phyloP scores from a whole-genome alignment of 2,329 filamentous ascomycete genomes.

The Pyricularia grisea region DNA sequence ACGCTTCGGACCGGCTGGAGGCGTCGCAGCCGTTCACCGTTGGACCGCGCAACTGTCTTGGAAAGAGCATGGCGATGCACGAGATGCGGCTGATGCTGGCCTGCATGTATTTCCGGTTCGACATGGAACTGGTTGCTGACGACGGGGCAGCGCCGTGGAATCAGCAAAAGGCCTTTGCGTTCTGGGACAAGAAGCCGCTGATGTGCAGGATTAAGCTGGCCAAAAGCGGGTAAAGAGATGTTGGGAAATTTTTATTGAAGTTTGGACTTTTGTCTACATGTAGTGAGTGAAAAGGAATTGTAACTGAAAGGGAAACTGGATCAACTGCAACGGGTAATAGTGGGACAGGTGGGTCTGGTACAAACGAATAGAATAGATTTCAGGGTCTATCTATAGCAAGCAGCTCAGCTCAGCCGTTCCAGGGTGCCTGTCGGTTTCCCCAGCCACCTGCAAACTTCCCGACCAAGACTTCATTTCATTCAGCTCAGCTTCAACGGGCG shows the following conservation, averaged over 20 bases:
- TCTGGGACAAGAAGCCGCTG: neutral
- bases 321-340: neutral
- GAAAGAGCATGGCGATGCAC: conserved; percentile 3
- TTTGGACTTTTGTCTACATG: neutral
- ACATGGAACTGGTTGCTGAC: neutral
- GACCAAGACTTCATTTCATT: neutral
- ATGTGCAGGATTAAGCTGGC: neutral
- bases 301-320: neutral
- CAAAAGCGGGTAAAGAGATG: neutral
- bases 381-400: too few species aligned
- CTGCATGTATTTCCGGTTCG: neutral
- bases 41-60: conserved; percentile 11
- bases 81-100: neutral
- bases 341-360: too few species aligned
- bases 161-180: neutral
- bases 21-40: conserved; percentile 14
- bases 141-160: neutral
- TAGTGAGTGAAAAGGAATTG: too few species aligned
- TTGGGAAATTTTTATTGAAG: too few species aligned
- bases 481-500: neutral
- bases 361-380: too few species aligned
- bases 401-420: too few species aligned
- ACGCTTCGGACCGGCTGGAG: conserved; percentile 30
- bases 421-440: neutral
- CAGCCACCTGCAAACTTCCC: neutral